These are phyloP conservation scores for Sphaerulina vaccinii DNA, from an alignment of 2,329 filamentous ascomycete genomes.

Conservation along the genomic window DNA sequence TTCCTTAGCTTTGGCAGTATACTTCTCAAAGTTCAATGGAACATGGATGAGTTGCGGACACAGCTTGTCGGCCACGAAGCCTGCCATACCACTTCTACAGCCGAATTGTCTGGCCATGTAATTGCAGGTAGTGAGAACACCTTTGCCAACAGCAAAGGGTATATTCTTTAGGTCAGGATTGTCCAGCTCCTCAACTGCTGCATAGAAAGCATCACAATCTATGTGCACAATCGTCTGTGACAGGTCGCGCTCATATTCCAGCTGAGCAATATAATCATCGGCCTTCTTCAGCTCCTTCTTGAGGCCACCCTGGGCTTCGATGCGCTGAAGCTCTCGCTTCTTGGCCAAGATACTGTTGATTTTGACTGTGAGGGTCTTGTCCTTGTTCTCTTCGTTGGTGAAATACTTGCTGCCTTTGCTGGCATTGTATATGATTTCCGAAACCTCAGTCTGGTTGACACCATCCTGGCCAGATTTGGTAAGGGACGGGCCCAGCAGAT, in stretches of 20 bases:
- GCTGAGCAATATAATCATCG: conserved; percentile 75
- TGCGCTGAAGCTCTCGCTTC: conserved; percentile 71
- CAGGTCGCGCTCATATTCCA: conserved; percentile 77
- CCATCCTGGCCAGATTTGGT: conserved; percentile 90
- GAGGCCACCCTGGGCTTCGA: conserved; percentile 59
- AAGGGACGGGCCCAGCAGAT: conserved; percentile 82
- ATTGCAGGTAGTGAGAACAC: neutral
- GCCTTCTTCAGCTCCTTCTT: conserved; percentile 70
- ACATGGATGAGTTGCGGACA: conserved; percentile 83
- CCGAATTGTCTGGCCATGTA: conserved; percentile 74
- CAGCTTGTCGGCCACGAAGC: conserved; percentile 90
- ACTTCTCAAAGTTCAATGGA: conserved; percentile 86
- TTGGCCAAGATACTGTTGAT: conserved; percentile 75
- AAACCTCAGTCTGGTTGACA: conserved; percentile 93
- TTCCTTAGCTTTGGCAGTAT: conserved; percentile 84
- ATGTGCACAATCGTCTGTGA: conserved; percentile 85
- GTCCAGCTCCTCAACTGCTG: conserved; percentile 76
- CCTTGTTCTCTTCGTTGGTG: conserved; percentile 80
- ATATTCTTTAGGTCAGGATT: conserved; percentile 79
- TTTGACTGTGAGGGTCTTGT: conserved; percentile 79
- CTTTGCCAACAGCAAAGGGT: conserved; percentile 85
- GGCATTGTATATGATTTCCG: conserved; percentile 94
- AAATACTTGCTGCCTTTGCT: conserved; percentile 97
- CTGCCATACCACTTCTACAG: conserved; percentile 91
- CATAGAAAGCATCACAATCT: conserved; percentile 97